A percentile compares a stretch with the other conserved stretches of the same genome.
Evolutionary conservation across 139 green algal genomes (phyloP).

Genomic region (Monoraphidium neglectum): DNA sequence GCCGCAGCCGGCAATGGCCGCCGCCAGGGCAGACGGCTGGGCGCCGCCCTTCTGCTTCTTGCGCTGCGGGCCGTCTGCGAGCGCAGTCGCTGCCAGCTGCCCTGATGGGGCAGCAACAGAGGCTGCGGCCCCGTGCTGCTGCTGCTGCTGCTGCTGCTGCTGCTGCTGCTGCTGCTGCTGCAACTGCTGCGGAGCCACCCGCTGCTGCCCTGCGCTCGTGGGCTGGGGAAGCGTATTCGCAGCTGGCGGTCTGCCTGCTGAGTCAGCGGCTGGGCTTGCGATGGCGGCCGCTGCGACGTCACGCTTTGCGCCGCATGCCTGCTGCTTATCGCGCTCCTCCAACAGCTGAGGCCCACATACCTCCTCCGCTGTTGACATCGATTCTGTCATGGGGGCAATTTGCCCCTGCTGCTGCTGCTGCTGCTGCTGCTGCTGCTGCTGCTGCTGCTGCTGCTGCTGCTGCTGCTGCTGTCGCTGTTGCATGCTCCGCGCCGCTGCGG

Average conservation of each 20-base stretch:
- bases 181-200: neutral
- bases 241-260: no score
- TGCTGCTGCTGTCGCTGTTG: neutral
- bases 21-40: neutral
- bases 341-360: no score
- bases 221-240: no score
- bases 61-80: neutral
- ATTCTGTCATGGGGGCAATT: no score
- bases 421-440: neutral
- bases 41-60: neutral
- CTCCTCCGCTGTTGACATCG: no score
- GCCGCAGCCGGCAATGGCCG: neutral
- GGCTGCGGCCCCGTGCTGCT: neutral
- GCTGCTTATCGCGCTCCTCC: no score
- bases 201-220: no score
- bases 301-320: no score
- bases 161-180: neutral
- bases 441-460: neutral
- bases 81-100: neutral
- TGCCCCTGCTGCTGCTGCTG: neutral
- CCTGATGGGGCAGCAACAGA: neutral
- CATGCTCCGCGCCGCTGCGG: slow-evolving; percentile 14
- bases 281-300: no score
- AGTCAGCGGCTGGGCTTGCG: no score
- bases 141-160: slow-evolving; percentile 10